A percentile compares a stretch with the other conserved stretches of the same genome.
These are phyloP conservation scores for Limnomonas spitsbergensis DNA, from an alignment of 139 green algal genomes.

Conservation along the genomic window DNA sequence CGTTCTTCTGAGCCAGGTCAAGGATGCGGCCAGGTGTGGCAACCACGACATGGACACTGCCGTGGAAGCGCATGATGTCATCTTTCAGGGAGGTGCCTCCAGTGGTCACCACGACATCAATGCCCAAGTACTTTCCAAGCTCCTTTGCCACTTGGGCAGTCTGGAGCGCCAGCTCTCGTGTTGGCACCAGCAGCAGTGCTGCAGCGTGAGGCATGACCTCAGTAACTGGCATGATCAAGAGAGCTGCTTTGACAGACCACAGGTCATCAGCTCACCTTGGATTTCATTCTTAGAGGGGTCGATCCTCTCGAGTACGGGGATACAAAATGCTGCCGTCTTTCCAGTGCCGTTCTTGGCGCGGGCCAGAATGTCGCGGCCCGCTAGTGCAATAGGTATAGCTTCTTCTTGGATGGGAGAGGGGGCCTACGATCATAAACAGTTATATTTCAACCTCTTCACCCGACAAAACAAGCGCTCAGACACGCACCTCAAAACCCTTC, in stretches of 20 bases:
- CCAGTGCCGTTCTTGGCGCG: conserved; percentile 99
- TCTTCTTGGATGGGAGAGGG: conserved; percentile 94
- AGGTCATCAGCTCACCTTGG: conserved; percentile 67
- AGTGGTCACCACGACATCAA: conserved; percentile 94
- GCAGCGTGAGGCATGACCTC: conserved; percentile 23
- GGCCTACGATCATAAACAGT: no score
- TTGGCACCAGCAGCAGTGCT: conserved; percentile 96
- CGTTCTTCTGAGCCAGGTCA: conserved; percentile 91
- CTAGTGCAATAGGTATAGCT: conserved; percentile 96
- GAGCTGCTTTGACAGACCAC: background rate
- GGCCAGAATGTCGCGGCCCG: conserved; percentile 94
- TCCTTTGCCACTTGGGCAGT: conserved; percentile 96
- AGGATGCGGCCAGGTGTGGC: conserved; percentile 96
- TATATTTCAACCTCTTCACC: no score
- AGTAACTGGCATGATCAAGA: background rate
- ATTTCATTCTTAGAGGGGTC: conserved; percentile 85
- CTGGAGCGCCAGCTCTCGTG: conserved; percentile 95
- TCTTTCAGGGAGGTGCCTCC: conserved; percentile 94
- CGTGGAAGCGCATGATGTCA: conserved; percentile 97
- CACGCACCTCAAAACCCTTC: conserved; percentile 87
- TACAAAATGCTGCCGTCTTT: conserved; percentile 98
- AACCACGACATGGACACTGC: conserved; percentile 75
- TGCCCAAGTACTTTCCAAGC: conserved; percentile 90
- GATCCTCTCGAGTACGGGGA: conserved; percentile 93
- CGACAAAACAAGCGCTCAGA: conserved; percentile 21